A percentile compares a stretch with the other conserved stretches of the same genome.
phyloP scores from a whole-genome alignment of 2,329 filamentous ascomycete genomes.

The Fusarium falciforme region DNA sequence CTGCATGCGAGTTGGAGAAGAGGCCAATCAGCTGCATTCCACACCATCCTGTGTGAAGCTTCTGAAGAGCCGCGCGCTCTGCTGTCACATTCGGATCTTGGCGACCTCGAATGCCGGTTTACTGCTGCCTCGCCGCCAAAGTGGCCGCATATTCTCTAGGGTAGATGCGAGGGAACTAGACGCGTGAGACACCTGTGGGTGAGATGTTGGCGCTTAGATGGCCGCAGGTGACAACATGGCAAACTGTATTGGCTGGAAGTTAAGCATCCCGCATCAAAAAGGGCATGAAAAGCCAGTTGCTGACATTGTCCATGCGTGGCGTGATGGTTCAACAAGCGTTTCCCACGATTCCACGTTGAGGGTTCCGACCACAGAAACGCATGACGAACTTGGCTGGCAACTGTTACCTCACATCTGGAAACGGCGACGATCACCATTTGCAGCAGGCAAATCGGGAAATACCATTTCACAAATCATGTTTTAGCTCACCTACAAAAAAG shows the following conservation, averaged over 20 bases:
- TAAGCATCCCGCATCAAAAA: neutral
- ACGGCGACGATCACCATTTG: conserved; percentile 10
- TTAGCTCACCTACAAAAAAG: neutral
- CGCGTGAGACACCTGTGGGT: neutral
- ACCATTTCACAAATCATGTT: neutral
- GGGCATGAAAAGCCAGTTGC: neutral
- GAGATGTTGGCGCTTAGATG: neutral
- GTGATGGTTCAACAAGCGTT: neutral
- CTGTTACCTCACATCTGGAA: neutral
- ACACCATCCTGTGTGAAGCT: neutral
- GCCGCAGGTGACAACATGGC: neutral
- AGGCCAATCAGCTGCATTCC: neutral
- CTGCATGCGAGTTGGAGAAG: neutral
- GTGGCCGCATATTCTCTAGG: conserved; percentile 1
- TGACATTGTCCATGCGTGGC: neutral
- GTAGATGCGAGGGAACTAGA: neutral
- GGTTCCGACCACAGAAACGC: neutral
- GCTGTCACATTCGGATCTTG: neutral
- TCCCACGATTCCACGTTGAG: conserved; percentile 4
- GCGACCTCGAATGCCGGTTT: neutral
- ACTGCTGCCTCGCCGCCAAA: neutral
- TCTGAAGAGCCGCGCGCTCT: conserved; percentile 13
- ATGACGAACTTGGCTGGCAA: neutral
- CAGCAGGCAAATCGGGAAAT: neutral
- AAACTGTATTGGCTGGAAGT: neutral